Percentiles rank a stretch among this genome's conserved stretches.
Evolutionary conservation across 148 eudicot genomes (phyloP).

Genomic region (Rhododendron mucronatum): DNA sequence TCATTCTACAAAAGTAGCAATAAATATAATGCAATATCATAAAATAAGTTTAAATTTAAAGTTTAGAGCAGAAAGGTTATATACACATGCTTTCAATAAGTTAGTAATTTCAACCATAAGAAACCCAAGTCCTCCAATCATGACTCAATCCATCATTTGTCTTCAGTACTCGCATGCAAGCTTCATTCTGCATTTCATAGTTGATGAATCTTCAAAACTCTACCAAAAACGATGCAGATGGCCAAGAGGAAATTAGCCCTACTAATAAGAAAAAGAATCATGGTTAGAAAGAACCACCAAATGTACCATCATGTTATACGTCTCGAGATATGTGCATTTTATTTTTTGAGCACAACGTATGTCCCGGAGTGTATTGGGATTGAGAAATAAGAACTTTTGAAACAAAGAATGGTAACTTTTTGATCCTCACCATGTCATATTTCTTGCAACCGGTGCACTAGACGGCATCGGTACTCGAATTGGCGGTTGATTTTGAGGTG

Average conservation of each 20-base stretch:
- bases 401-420: too few species aligned
- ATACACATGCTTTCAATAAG: too few species aligned
- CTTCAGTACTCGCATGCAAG: neutral
- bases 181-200: neutral
- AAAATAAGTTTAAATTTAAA: too few species aligned
- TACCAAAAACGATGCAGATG: neutral
- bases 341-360: too few species aligned
- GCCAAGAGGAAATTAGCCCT: neutral
- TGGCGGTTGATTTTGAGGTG: neutral
- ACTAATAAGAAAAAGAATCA: neutral
- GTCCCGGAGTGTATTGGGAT: too few species aligned
- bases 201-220: neutral
- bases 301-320: too few species aligned
- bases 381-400: too few species aligned
- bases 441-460: neutral
- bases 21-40: neutral
- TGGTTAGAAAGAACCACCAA: neutral
- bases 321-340: too few species aligned
- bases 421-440: neutral
- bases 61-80: neutral
- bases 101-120: too few species aligned
- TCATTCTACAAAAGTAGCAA: neutral
- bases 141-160: neutral
- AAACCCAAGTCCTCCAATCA: too few species aligned
- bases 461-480: neutral